A percentile compares a stretch with the other conserved stretches of the same genome.
Evolutionary conservation across 257 asterid species (phyloP).

Genomic region (Solanum pinnatisectum): DNA sequence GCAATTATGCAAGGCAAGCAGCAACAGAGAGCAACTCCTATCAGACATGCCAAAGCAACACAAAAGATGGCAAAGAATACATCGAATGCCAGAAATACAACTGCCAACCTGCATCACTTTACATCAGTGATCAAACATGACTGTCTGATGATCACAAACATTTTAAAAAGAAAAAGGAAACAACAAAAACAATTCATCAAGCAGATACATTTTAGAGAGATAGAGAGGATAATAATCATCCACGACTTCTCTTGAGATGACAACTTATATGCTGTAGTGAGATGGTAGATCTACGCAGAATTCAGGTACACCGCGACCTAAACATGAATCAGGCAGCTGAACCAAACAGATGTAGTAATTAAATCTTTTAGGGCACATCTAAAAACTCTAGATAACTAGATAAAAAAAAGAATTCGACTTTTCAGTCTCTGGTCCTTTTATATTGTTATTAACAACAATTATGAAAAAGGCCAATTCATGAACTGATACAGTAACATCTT

Average conservation of each 20-base stretch:
- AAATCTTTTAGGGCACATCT: not conserved
- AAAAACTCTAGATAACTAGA: not conserved
- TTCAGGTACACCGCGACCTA: not conserved
- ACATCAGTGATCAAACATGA: constrained; percentile 16
- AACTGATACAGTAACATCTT: not conserved
- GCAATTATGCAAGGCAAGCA: constrained; percentile 99
- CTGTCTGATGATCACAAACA: not conserved
- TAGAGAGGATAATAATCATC: not conserved
- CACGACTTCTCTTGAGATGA: not conserved
- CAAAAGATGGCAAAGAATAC: constrained; percentile 96
- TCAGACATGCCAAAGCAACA: constrained; percentile 86
- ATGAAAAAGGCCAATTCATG: not conserved
- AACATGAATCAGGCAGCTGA: not conserved
- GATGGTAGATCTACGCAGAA: not conserved
- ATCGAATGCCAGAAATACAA: constrained; percentile 94
- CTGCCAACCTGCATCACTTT: constrained; percentile 79
- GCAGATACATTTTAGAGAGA: not conserved
- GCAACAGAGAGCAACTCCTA: constrained; percentile 93
- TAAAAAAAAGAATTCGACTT: not conserved
- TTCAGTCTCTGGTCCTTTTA: not conserved
- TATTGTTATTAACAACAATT: not conserved
- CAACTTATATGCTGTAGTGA: not conserved
- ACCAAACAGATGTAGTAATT: not conserved
- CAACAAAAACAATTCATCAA: not conserved
- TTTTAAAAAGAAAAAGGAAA: not conserved